Conservation (phyloP, 352 stramenopile genomes). For the Pythium myriotylum region DNA sequence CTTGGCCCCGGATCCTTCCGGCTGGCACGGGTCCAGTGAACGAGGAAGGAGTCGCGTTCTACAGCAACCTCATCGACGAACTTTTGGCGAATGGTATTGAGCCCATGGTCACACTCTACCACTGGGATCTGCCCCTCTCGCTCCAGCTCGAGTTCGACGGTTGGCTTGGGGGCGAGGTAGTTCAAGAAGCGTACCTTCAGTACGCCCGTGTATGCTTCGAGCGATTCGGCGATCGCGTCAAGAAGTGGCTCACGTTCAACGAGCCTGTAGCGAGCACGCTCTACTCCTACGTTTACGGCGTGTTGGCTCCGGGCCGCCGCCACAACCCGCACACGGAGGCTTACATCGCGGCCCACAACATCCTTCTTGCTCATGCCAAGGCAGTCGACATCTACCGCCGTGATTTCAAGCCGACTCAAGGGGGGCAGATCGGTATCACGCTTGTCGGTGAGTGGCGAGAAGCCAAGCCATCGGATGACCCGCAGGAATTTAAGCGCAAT, state of each 20-base stretch:
- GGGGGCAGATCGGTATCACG: slow-evolving; percentile 92
- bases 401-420: slow-evolving; percentile 36
- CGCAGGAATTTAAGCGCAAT: slow-evolving; percentile 57
- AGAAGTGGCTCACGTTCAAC: slow-evolving; percentile 94
- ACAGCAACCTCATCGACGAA: slow-evolving; percentile 90
- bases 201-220: slow-evolving; percentile 91
- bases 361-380: slow-evolving; percentile 87
- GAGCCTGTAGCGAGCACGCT: slow-evolving; percentile 77
- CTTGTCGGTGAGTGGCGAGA: slow-evolving; percentile 92
- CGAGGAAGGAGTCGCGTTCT: slow-evolving; percentile 87
- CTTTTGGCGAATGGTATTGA: slow-evolving; percentile 71
- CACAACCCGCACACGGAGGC: slow-evolving; percentile 30
- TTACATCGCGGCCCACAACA: slow-evolving; percentile 78
- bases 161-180: slow-evolving; percentile 54
- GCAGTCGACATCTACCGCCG: slow-evolving; percentile 82
- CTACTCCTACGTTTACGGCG: slow-evolving; percentile 55
- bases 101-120: slow-evolving; percentile 93
- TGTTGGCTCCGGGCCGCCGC: slow-evolving; percentile 51
- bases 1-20: slow-evolving; percentile 90
- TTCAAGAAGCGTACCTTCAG: slow-evolving; percentile 63
- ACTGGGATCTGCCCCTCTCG: slow-evolving; percentile 93
- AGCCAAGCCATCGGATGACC: slow-evolving; percentile 52
- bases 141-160: slow-evolving; percentile 72
- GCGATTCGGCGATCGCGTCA: slow-evolving; percentile 84
- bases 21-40: slow-evolving; percentile 60